Evolutionary conservation across 352 stramenopile species (phyloP).

Genomic region (Pythium oligandrum): DNA sequence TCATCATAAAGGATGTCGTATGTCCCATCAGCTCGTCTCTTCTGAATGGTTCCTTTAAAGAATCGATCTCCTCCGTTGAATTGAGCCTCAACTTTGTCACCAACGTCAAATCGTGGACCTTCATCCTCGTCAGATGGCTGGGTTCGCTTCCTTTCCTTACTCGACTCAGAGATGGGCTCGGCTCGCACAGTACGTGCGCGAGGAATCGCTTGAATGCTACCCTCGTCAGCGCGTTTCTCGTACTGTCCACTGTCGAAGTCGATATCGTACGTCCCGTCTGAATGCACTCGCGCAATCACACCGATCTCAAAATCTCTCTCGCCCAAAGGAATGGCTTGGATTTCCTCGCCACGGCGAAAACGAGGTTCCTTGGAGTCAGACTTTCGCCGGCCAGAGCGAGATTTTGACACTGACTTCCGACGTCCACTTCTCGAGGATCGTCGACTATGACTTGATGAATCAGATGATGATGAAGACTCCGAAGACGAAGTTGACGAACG

Average conservation of each 20-base stretch:
- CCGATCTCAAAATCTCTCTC: constrained; percentile 44
- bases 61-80: constrained; percentile 34
- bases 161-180: constrained; percentile 14
- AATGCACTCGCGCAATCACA: constrained; percentile 40
- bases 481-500: constrained; percentile 29
- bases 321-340: constrained; percentile 52
- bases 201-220: constrained; percentile 34
- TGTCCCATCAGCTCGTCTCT: constrained; percentile 38
- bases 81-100: constrained; percentile 43
- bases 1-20: constrained; percentile 74
- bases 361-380: constrained; percentile 7
- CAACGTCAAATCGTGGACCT: constrained; percentile 23
- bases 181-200: constrained; percentile 29
- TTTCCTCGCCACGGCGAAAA: constrained; percentile 52
- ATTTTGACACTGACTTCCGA: constrained; percentile 23
- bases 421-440: constrained; percentile 28
- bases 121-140: constrained; percentile 16
- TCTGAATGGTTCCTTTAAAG: constrained; percentile 43
- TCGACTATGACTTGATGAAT: constrained; percentile 17
- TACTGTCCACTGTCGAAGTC: constrained; percentile 57
- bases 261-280: constrained; percentile 58
- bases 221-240: constrained; percentile 53
- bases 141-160: constrained; percentile 4
- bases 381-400: constrained; percentile 7
- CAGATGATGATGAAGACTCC: constrained; percentile 16